Evolutionary conservation across 371 early-diverging fungal species (phyloP), one percentile per base, ranked within the genome.

Genomic region (Apophysomyces sp.): DNA sequence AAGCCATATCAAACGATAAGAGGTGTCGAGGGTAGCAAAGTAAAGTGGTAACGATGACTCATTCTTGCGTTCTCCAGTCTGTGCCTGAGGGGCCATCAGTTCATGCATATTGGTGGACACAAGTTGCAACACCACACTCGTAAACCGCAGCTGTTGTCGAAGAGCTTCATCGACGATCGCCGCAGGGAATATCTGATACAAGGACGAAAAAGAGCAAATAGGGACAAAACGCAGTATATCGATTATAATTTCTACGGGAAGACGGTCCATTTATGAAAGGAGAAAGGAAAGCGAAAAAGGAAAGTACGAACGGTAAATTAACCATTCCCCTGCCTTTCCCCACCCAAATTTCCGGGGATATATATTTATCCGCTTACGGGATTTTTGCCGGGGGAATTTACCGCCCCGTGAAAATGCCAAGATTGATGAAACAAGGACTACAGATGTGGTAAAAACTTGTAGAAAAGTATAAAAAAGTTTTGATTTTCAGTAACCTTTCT

Each of bases 41-140:
- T 68, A 68, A 16, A 80, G 18, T 3, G 66, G 61, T 36, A 80
- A 37, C 15, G 52, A 64, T 13, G 77, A 73, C 40, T 75, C 76
- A 31, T 77, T 80, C 18, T 68, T 61, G 21, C 61, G 52, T 51
- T 61, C 63, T 8, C 41, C 30, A 13, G 54, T 44, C 21, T 28
- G 9, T 3, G 29, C 34, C 9, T 39, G 26, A 8, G 55, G 76
- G 9, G 65, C 68, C 34, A 68, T 51, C 3, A 80, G 58, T 59
- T 80, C 81, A 66, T 76, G 72, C n/a, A 68, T 54, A 57, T 80
- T 80, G 49, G 81, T 80, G 4, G 81, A 80, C 32, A 76, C 69
- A 31, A 80, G 60, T n/a, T 72, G 29, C 8, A 79, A 27, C 4
- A 72, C 32, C 28, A 8, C 54, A 12, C 37, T 26, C 16, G 59